Base-by-base conservation (phyloP, 2,329 filamentous ascomycete species). In the Byssoonygena ceratinophila region DNA sequence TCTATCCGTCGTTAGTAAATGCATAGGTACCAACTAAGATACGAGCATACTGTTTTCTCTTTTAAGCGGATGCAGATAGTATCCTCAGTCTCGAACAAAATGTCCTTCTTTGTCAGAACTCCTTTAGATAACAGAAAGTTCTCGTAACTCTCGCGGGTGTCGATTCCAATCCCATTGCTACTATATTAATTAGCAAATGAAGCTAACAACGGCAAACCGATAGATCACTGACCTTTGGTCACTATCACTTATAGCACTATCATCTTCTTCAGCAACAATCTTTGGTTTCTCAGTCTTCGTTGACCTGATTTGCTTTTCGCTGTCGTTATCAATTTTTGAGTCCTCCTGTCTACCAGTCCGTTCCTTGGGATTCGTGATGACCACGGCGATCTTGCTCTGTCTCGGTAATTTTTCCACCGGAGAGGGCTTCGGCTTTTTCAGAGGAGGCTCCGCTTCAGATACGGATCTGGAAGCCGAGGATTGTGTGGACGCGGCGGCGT, bases 51-150 rank as follows among this genome's bases (percentile, higher is more conserved):
- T 63, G 62, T 66, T 53, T 67, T 70, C 54, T 71, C 63, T 52
- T 62, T 67, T 14, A 72, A 63, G 29, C 67, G 67, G 43, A 71
- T 60, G 55, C 70, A 71, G 18, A 72, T 58, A 9, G 60, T 62
- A 43, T 61, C 56, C 8, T 67, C 63, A 32, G 69, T 68, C 37
- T 62, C 65, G 51, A 69, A 71, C 1, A 71, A 60, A 22, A 72
- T 60, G 47, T 64, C 66, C 47, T 46, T 64, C 54, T 67, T 69
- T 36, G 62, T 65, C 51, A 72, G 53, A 3, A 63, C 63, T 18
- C 59, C 62, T 53, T 67, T 71, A 6, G 68, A 71, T 25, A 71
- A 57, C 8, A 67, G 63, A 48, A 72, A 72, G 23, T 70, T 66
- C 29, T 70, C 63, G 7, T 65, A 31, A 9, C 12, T 44, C 29